Percentiles rank a stretch among this genome's conserved stretches.
phyloP scores from a whole-genome alignment of 1,284 basidiomycete species.

The Fistulinella cinereoalba region DNA sequence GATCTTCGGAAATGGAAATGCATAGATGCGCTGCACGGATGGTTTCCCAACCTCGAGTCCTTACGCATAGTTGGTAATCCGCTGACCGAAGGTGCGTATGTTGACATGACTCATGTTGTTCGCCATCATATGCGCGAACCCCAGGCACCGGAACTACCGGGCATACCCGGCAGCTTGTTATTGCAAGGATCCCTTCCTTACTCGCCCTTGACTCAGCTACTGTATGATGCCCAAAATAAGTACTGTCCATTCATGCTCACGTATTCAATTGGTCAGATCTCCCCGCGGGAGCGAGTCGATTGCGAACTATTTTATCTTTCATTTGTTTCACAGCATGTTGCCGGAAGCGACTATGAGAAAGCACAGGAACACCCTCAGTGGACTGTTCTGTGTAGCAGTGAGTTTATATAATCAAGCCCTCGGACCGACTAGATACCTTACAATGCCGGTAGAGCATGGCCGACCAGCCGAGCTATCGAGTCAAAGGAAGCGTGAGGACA shows the following conservation, averaged over 20 bases:
- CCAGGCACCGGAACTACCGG: slow-evolving; percentile 41
- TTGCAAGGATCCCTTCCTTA: slow-evolving; percentile 72
- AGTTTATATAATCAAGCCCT: slow-evolving; percentile 31
- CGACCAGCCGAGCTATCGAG: slow-evolving; percentile 42
- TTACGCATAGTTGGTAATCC: slow-evolving; percentile 63
- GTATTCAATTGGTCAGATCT: slow-evolving; percentile 47
- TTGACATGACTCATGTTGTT: slow-evolving; percentile 2
- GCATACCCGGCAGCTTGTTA: slow-evolving; percentile 61
- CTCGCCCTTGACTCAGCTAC: slow-evolving; percentile 63
- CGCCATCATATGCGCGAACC: slow-evolving; percentile 6
- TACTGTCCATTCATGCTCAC: slow-evolving; percentile 14
- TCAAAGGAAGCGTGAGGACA: slow-evolving; percentile 42
- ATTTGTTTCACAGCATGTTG: slow-evolving; percentile 47
- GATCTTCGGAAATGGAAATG: slow-evolving; percentile 59
- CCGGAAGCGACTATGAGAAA: slow-evolving; percentile 45
- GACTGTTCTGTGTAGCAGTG: slow-evolving; percentile 60
- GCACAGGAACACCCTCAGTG: slow-evolving; percentile 58
- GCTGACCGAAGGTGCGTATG: slow-evolving; percentile 47
- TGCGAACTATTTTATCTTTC: slow-evolving; percentile 85
- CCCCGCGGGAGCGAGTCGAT: slow-evolving; percentile 73
- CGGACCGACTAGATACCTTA: slow-evolving; percentile 1
- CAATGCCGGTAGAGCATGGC: slow-evolving; percentile 54
- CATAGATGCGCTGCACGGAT: slow-evolving; percentile 66
- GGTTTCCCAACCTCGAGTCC: slow-evolving; percentile 62
- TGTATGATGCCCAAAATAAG: slow-evolving; percentile 41